Percentiles rank a stretch among this genome's conserved stretches.
Evolutionary conservation across 108 stramenopile genomes (phyloP).

Genomic region (Nitzschia inconspicua): DNA sequence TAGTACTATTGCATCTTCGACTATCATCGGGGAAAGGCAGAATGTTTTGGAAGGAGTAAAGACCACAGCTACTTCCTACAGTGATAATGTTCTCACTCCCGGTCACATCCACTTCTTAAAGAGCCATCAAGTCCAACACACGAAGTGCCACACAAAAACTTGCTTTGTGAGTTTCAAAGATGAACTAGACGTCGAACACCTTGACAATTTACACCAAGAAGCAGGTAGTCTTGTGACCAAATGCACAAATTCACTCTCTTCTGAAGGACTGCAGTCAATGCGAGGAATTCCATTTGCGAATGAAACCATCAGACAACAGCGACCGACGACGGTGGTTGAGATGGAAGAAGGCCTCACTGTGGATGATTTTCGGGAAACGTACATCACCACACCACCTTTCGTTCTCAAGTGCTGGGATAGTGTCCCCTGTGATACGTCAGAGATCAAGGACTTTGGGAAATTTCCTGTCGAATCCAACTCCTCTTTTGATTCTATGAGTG

Average conservation of each 20-base stretch:
- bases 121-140: neutral
- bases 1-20: neutral
- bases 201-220: neutral
- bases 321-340: too few species aligned
- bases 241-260: neutral
- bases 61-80: neutral
- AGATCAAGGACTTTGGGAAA: neutral
- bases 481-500: neutral
- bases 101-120: slow-evolving; percentile 5
- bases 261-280: neutral
- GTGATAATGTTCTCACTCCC: neutral
- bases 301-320: too few species aligned
- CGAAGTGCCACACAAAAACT: neutral
- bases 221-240: neutral
- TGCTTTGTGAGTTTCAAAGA: neutral
- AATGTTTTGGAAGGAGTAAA: neutral
- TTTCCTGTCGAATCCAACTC: neutral
- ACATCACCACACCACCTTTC: too few species aligned
- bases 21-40: neutral
- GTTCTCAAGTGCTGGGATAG: too few species aligned
- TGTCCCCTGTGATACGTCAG: neutral
- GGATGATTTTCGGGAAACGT: too few species aligned
- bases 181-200: neutral
- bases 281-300: neutral
- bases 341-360: too few species aligned